Evolutionary conservation across 2,329 filamentous ascomycete genomes (phyloP).

Genomic region (Ophiosphaerella narmari): DNA sequence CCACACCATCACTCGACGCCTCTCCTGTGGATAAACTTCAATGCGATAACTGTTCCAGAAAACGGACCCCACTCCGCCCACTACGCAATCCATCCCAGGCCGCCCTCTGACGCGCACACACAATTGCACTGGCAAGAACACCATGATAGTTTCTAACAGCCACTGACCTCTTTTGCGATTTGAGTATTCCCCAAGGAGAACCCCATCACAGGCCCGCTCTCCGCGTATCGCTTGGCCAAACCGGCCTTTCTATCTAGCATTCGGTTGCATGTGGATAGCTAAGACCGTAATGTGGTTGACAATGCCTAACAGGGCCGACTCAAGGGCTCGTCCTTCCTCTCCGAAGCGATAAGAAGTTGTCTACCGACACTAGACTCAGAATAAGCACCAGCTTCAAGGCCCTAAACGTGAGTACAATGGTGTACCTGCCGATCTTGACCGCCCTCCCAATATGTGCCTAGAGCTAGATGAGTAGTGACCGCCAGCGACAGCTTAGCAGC

Average conservation of each 20-base stretch:
- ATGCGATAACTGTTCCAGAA: slow-evolving; percentile 15
- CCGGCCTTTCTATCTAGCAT: neutral
- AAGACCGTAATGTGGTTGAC: neutral
- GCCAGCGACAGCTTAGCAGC: slow-evolving; percentile 19
- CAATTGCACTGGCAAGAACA: too few relatives aligned
- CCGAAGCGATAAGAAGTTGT: too few relatives aligned
- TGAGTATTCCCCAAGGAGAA: too few relatives aligned
- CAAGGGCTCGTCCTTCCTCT: too few relatives aligned
- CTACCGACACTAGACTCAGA: too few relatives aligned
- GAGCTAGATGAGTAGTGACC: slow-evolving; percentile 7
- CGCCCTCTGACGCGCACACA: neutral
- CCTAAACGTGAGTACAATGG: neutral
- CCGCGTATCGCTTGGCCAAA: too few relatives aligned
- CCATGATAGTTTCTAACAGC: too few relatives aligned
- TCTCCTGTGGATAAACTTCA: slow-evolving; percentile 5
- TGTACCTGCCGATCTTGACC: slow-evolving; percentile 27
- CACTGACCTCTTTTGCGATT: too few relatives aligned
- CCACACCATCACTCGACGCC: slow-evolving; percentile 1
- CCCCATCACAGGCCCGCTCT: too few relatives aligned
- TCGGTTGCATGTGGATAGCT: neutral
- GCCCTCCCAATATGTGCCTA: slow-evolving; percentile 15
- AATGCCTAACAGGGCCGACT: too few relatives aligned
- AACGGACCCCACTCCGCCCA: neutral
- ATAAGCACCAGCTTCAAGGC: too few relatives aligned
- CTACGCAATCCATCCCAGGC: neutral